Conservation (phyloP, 2,329 filamentous ascomycete genomes). For the Fusarium solani-melongenae region DNA sequence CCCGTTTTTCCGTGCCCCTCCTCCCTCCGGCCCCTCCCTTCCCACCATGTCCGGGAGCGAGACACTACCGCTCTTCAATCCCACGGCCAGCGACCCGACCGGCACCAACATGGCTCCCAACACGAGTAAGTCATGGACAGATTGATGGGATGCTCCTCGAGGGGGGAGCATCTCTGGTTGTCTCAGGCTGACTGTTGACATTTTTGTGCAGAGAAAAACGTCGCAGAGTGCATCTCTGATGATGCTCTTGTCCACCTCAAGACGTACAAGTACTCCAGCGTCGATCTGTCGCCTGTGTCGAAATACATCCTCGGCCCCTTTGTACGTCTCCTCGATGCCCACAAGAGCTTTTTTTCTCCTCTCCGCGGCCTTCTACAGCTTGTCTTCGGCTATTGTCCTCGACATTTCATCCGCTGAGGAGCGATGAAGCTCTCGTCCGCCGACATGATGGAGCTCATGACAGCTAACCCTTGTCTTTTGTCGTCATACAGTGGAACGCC, state of each 20-base stretch:
- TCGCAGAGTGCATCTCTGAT: constrained; percentile 82
- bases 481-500: constrained; percentile 84
- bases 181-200: neutral
- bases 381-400: neutral
- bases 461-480: constrained; percentile 32
- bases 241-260: constrained; percentile 92
- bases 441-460: constrained; percentile 13
- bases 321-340: constrained; percentile 66
- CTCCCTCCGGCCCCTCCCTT: constrained; percentile 39
- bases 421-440: neutral
- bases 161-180: neutral
- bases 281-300: constrained; percentile 95
- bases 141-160: neutral
- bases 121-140: constrained; percentile 42
- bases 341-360: constrained; percentile 2
- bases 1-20: constrained; percentile 38
- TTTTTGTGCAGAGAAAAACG: constrained; percentile 57
- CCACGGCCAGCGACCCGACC: constrained; percentile 40
- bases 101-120: constrained; percentile 49
- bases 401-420: neutral
- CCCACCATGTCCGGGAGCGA: constrained; percentile 47
- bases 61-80: constrained; percentile 48
- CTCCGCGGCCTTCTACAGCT: constrained; percentile 14
- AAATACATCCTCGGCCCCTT: constrained; percentile 95
- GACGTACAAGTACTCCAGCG: constrained; percentile 96